phyloP scores from a whole-genome alignment of 2,329 filamentous ascomycete species.

The Calonectria pseudoturangicola region DNA sequence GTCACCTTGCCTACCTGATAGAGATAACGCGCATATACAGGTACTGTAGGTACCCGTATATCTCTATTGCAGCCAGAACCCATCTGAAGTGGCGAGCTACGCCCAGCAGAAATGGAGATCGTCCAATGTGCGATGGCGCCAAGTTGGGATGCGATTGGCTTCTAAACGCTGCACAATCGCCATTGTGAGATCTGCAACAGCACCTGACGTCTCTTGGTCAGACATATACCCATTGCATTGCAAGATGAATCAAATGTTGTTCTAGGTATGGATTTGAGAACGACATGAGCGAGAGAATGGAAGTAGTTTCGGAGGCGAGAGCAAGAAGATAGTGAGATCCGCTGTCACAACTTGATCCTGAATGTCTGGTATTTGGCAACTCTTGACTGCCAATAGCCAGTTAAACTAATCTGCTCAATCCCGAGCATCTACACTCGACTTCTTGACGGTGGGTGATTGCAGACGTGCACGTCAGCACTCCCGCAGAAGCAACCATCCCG shows the following conservation, averaged over 20 bases:
- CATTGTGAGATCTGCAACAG: conserved; percentile 43
- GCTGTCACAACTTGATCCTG: not conserved
- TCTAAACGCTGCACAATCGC: conserved; percentile 19
- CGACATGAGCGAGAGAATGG: not conserved
- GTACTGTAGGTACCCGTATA: conserved; percentile 12
- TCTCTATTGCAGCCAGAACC: not conserved
- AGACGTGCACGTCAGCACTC: conserved; percentile 12
- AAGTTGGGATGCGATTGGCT: conserved; percentile 48
- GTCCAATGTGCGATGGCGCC: conserved; percentile 45
- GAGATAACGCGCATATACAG: not conserved
- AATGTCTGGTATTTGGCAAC: not conserved
- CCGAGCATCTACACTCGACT: conserved; percentile 1
- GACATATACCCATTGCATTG: not conserved
- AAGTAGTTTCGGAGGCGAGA: not conserved
- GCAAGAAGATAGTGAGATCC: not conserved
- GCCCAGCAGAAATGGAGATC: conserved; percentile 37
- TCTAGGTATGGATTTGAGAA: not conserved
- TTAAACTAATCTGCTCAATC: not conserved
- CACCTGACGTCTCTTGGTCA: not conserved
- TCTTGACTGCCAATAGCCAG: not conserved
- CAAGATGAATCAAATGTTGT: not conserved
- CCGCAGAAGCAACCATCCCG: conserved; percentile 1
- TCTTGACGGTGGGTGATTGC: not conserved
- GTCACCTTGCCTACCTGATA: not conserved
- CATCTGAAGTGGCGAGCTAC: not conserved